These are phyloP conservation scores for Tarenaya hassleriana DNA, from an alignment of 345 rosid species.

Conservation along the genomic window DNA sequence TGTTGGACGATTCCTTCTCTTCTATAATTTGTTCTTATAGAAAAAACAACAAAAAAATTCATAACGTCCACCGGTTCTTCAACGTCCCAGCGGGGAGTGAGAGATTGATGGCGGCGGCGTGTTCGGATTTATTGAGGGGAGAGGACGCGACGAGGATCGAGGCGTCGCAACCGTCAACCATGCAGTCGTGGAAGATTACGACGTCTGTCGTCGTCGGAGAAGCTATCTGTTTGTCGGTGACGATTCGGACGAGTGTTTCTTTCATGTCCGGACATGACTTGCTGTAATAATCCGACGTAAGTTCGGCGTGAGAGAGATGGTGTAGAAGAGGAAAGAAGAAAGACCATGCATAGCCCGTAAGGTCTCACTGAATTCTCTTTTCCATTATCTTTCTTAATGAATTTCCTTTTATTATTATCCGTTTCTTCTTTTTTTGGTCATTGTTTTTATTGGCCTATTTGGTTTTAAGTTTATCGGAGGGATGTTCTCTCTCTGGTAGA, in stretches of 20 bases:
- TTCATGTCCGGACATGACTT: slow-evolving; percentile 53
- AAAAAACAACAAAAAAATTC: no score
- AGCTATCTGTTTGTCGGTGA: slow-evolving; percentile 44
- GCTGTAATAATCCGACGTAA: slow-evolving; percentile 38
- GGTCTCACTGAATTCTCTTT: slow-evolving; percentile 5
- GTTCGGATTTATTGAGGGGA: slow-evolving; percentile 53
- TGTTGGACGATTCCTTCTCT: no score
- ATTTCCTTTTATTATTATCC: no score
- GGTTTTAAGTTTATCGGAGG: slow-evolving; percentile 3
- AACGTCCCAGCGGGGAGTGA: slow-evolving; percentile 70
- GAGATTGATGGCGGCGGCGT: slow-evolving; percentile 43
- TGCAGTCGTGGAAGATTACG: slow-evolving; percentile 65
- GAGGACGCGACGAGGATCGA: slow-evolving; percentile 59
- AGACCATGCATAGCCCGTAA: slow-evolving; percentile 2
- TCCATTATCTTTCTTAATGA: not conserved
- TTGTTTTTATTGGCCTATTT: not conserved
- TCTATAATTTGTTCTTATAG: no score
- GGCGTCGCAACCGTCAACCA: slow-evolving; percentile 72
- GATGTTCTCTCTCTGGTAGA: slow-evolving; percentile 14
- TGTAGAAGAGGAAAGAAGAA: slow-evolving; percentile 7
- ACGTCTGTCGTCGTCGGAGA: slow-evolving; percentile 72
- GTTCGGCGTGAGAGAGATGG: slow-evolving; percentile 19
- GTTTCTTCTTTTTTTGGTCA: slow-evolving; percentile 8
- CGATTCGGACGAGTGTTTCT: slow-evolving; percentile 29
- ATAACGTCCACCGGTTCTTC: no score